Conservation (phyloP, 2,329 filamentous ascomycete species). For the Penicillium thymicola region DNA sequence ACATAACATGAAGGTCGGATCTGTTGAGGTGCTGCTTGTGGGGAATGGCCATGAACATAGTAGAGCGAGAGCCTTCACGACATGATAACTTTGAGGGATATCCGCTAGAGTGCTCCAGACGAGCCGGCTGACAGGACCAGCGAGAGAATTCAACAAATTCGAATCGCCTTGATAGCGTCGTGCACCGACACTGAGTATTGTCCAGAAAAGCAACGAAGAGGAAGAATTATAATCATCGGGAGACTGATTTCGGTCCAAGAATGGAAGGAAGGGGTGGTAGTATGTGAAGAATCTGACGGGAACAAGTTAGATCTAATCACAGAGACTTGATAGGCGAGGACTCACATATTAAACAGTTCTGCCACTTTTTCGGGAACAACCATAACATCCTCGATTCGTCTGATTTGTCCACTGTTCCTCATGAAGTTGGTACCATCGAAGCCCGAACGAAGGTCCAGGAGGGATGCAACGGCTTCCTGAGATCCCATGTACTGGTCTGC, state of each 20-base stretch:
- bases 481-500: conserved; percentile 46
- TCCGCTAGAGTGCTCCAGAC: conserved; percentile 61
- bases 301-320: conserved; percentile 15
- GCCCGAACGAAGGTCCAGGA: conserved; percentile 50
- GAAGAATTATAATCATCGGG: conserved; percentile 58
- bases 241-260: conserved; percentile 54
- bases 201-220: conserved; percentile 67
- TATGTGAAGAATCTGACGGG: conserved; percentile 58
- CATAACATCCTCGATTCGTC: conserved; percentile 53
- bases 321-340: neutral
- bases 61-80: conserved; percentile 61
- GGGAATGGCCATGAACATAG: conserved; percentile 65
- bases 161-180: conserved; percentile 57
- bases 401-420: conserved; percentile 50
- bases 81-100: conserved; percentile 62
- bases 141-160: conserved; percentile 51
- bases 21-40: conserved; percentile 60
- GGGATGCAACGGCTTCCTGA: conserved; percentile 50
- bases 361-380: conserved; percentile 42
- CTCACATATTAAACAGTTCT: conserved; percentile 47
- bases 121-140: conserved; percentile 54
- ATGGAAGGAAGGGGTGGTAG: conserved; percentile 63
- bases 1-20: conserved; percentile 64
- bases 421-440: conserved; percentile 42
- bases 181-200: conserved; percentile 60